Evolutionary conservation across 352 stramenopile genomes (phyloP).

Genomic region (Phytophthora litchii): DNA sequence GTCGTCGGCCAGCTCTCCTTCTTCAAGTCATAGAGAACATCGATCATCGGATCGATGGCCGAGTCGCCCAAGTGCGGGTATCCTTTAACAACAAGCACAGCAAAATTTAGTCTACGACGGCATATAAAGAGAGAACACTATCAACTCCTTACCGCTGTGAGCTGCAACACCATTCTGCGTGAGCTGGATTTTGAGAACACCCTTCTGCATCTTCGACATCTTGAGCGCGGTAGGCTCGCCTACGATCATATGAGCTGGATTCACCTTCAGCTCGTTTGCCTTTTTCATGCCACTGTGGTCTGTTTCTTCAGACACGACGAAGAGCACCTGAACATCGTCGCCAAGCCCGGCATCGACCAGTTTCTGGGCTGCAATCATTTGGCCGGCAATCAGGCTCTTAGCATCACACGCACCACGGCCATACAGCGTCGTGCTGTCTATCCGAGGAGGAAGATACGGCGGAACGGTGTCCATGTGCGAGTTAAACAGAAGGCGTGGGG

Average conservation of each 20-base stretch:
- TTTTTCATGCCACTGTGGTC: conserved; percentile 91
- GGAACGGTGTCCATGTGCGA: conserved; percentile 89
- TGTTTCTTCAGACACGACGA: conserved; percentile 89
- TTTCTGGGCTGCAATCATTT: conserved; percentile 82
- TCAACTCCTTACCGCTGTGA: conserved; percentile 61
- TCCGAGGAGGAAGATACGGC: conserved; percentile 67
- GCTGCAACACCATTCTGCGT: conserved; percentile 73
- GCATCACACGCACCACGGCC: conserved; percentile 86
- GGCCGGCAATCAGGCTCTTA: conserved; percentile 82
- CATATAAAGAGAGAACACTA: neutral
- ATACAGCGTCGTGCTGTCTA: conserved; percentile 69
- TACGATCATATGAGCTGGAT: conserved; percentile 77
- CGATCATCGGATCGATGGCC: conserved; percentile 84
- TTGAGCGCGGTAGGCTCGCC: conserved; percentile 82
- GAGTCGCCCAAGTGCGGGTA: conserved; percentile 87
- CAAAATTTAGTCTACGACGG: conserved; percentile 5
- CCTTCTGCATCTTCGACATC: conserved; percentile 89
- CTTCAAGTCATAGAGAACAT: conserved; percentile 85
- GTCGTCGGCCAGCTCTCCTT: conserved; percentile 75
- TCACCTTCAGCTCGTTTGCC: conserved; percentile 78
- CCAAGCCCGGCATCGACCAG: conserved; percentile 61
- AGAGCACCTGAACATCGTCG: conserved; percentile 76
- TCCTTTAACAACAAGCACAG: conserved; percentile 26
- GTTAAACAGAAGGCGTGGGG: conserved; percentile 78
- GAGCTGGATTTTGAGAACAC: conserved; percentile 85